Conservation (phyloP, 2,329 filamentous ascomycete species). For the Penicillium janthinellum region DNA sequence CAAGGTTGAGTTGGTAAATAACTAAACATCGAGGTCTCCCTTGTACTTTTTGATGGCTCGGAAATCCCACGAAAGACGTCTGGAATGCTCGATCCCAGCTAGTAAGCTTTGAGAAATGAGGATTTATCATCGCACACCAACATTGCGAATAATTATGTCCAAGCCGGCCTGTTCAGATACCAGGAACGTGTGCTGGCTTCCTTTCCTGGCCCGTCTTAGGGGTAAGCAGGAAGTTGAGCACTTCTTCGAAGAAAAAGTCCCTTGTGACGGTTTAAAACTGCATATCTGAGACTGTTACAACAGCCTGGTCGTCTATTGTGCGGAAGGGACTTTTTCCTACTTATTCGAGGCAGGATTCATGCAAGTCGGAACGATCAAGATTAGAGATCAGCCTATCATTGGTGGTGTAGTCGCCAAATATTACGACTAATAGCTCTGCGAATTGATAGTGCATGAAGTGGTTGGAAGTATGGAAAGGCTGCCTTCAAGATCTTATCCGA, state of each 20-base stretch:
- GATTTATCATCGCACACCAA: slow-evolving; percentile 13
- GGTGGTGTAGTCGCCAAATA: slow-evolving; percentile 22
- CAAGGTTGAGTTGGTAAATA: neutral
- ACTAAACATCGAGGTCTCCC: neutral
- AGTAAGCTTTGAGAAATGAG: too few species aligned
- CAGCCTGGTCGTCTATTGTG: too few species aligned
- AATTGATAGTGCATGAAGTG: neutral
- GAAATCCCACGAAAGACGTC: slow-evolving; percentile 8
- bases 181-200: neutral
- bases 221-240: too few species aligned
- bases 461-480: neutral
- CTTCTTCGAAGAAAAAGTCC: too few species aligned
- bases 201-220: too few species aligned
- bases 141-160: slow-evolving; percentile 10
- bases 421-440: slow-evolving; percentile 9
- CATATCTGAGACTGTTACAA: too few species aligned
- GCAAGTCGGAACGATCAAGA: neutral
- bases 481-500: neutral
- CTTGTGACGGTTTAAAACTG: too few species aligned
- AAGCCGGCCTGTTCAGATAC: neutral
- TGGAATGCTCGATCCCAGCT: too few species aligned
- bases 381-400: slow-evolving; percentile 22
- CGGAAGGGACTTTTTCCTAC: too few species aligned
- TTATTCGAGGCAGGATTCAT: too few species aligned
- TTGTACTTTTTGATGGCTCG: neutral